Base-by-base conservation (phyloP, 2,329 filamentous ascomycete genomes). In the Zelopaecilomyces penicillatus region DNA sequence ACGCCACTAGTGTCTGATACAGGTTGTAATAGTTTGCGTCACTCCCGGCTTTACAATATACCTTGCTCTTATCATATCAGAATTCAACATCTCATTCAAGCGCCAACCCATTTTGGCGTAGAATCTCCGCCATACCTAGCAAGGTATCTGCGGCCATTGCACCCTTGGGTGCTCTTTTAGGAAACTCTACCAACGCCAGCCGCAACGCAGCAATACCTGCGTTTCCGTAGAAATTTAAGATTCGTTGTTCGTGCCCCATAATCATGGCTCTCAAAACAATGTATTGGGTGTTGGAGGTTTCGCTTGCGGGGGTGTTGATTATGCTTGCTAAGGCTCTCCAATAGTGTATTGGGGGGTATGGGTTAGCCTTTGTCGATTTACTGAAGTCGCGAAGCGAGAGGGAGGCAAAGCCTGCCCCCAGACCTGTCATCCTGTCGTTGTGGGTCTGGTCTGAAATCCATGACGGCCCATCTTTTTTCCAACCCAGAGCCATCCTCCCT, bases 381-480 rank as follows among this genome's bases (percentile, higher is more conserved):
- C 78, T 78, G 58, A 94, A 95, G 61, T 94, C 87, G 39, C 91
- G 82, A 6, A 96, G 71, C 1, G 87, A 80, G 33, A 97, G 73
- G 1, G 90, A 80, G 0, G 89, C 87, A 58, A 85, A 98, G 0
- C 91, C 91, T 3, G 85, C 83, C 1, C 82, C 88, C 1, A 96
- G 71, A 0, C 89, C 91, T 4, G 80, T 82, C 83, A 95, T 91
- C 47, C 85, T 79, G 60, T 90, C 84, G 54, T 79, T 78, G 64
- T 96, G 89, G n/a, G 70, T 69, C 60, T 88, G 81, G 54, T 86
- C 82, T 2, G 73, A 67, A 47, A 85, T 71, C 70, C 76, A 91
- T 5, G 67, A 65, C 5, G 74, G 71, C 6, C 68, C 72, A 9
- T 80, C 75, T 52, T 73, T 78, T 63, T 73, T 76, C 87, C 88